A percentile compares a stretch with the other conserved stretches of the same genome.
Evolutionary conservation across 208 protist genomes (phyloP).

Genomic region (Zelonia costaricensis): DNA sequence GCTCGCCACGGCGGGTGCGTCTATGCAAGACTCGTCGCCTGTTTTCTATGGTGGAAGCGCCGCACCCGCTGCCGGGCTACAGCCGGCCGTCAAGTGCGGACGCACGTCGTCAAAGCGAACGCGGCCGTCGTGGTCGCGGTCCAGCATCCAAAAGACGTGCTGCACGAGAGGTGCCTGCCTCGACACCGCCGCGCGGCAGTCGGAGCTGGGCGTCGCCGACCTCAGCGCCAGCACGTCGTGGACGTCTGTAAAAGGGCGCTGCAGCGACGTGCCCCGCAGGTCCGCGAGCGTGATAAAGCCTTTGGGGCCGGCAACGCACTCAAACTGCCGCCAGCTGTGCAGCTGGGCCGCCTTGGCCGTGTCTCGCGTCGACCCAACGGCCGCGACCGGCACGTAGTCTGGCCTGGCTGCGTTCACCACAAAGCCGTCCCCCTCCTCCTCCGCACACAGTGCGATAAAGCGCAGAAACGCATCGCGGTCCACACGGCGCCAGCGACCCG

Average conservation of each 20-base stretch:
- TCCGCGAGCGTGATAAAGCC: constrained; percentile 54
- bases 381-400: background rate
- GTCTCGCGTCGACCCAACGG: background rate
- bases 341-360: background rate
- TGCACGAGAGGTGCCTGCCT: constrained; percentile 12
- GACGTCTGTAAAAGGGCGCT: constrained; percentile 20
- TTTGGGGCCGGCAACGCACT: constrained; percentile 52
- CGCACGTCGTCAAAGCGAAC: constrained; percentile 53
- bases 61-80: no score
- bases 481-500: no score
- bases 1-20: no score
- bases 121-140: constrained; percentile 54
- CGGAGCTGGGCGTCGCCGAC: background rate
- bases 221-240: constrained; percentile 1
- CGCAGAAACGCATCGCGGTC: constrained; percentile 11
- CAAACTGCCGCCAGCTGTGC: constrained; percentile 43
- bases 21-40: no score
- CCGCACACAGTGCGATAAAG: constrained; percentile 23
- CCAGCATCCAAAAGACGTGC: constrained; percentile 58
- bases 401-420: background rate
- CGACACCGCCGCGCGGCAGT: background rate
- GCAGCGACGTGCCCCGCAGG: constrained; percentile 7
- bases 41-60: no score
- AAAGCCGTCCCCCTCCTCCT: constrained; percentile 24
- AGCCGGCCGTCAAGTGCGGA: constrained; percentile 19